Evolutionary conservation across 2,329 filamentous ascomycete species (phyloP), one percentile per base, ranked within the genome.

Genomic region (Ploettnerulaceae sp.): DNA sequence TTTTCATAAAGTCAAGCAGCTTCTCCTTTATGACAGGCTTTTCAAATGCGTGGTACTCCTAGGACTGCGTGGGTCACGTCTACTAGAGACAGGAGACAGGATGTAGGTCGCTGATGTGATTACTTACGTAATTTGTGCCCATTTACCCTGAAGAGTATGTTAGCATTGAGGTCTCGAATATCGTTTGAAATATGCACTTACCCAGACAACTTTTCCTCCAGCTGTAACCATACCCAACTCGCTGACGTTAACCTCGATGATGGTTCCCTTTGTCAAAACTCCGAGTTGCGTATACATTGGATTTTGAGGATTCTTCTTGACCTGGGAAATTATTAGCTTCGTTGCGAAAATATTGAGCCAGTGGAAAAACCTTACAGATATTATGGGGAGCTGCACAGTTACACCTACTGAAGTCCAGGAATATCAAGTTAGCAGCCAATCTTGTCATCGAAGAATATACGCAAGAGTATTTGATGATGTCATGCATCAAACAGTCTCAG

Each of bases 191-290:
- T 2, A 7, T 15, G 7, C 15, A 32, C 26, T 21, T 20, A 42
- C 89, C 90, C 90, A 96, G 5, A 91, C 88, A 7, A 95, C 88
- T 71, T 96, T 96, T 53, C 93, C 93, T 53, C 82, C 83, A 1
- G 90, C 84, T 2, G 93, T 97, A 12, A 94, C 89, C 52, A 97
- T 73, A 54, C 93, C 93, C 53, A 97, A 69, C 66, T 98, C 93
- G 47, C 79, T 86, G 22, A 96, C 89, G 64, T 98, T 95, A 61
- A 97, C 89, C 69, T 97, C 91, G 62, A 91, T 81, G 51, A 84
- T 79, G 22, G 82, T 91, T 54, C 88, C 88, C 69, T 89, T 89
- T 37, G 86, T 91, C 61, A 96, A 67, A 3, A 95, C 90, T 51
- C 91, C 91, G 12, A 97, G 73, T 63, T 95, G 89, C 0, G 91